These are phyloP conservation scores for Calonectria naviculata DNA, from an alignment of 2,329 filamentous ascomycete genomes.

Conservation along the genomic window DNA sequence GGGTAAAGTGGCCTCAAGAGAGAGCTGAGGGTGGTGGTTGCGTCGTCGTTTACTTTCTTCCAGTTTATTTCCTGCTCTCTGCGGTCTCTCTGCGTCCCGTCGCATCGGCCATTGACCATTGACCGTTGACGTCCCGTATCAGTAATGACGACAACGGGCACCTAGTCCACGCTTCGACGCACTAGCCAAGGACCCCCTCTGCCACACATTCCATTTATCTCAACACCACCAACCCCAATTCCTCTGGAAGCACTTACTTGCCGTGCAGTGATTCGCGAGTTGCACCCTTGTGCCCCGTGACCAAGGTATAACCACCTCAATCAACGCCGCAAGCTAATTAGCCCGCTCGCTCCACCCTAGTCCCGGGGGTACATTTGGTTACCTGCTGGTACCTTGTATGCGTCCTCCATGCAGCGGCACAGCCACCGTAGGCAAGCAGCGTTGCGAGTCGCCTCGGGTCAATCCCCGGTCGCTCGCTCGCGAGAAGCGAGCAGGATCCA, in stretches of 20 bases:
- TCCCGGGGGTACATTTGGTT: neutral
- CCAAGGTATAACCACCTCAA: slow-evolving; percentile 5
- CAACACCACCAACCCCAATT: slow-evolving; percentile 2
- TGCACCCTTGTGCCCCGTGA: slow-evolving; percentile 7
- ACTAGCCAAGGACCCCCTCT: neutral
- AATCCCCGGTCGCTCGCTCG: neutral
- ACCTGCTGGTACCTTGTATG: slow-evolving; percentile 11
- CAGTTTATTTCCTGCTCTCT: neutral
- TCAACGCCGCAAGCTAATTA: slow-evolving; percentile 12
- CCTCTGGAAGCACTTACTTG: neutral
- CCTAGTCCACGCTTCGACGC: neutral
- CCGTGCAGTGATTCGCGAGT: slow-evolving; percentile 1
- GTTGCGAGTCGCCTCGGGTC: slow-evolving; percentile 12
- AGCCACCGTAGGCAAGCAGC: slow-evolving; percentile 11
- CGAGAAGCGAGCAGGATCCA: neutral
- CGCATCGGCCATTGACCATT: neutral
- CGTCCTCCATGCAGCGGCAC: slow-evolving; percentile 1
- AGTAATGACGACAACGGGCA: slow-evolving; percentile 17
- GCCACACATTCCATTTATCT: neutral
- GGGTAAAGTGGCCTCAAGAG: neutral
- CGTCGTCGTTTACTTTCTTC: neutral
- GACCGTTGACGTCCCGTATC: neutral
- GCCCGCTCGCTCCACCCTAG: slow-evolving; percentile 2
- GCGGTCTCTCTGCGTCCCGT: neutral
- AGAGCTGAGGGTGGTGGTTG: neutral